Conservation (phyloP, 2,329 filamentous ascomycete species). For the Thelonectria olida region DNA sequence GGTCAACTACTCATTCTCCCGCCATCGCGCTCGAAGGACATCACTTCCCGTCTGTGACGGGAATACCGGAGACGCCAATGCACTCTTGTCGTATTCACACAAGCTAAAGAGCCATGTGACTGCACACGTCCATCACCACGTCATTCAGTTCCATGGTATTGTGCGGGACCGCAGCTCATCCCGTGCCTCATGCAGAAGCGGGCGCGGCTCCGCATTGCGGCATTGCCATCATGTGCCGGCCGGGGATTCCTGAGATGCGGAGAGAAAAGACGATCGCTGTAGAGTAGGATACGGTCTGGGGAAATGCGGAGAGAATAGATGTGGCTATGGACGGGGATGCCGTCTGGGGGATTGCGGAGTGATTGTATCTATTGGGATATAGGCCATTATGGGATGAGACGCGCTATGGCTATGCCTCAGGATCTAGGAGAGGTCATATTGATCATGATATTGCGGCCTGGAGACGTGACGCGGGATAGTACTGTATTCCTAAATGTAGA, state of each 20-base stretch:
- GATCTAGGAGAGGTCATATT: too few relatives aligned
- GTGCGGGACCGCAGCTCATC: slow-evolving; percentile 16
- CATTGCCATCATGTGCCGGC: not conserved
- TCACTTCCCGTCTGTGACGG: too few relatives aligned
- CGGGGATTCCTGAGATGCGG: not conserved
- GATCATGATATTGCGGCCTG: too few relatives aligned
- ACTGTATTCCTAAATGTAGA: not conserved
- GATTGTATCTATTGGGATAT: too few relatives aligned
- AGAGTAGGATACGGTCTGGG: too few relatives aligned
- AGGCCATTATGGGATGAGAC: too few relatives aligned
- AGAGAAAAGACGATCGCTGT: not conserved
- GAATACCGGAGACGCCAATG: not conserved
- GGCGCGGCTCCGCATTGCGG: slow-evolving; percentile 18
- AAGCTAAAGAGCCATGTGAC: slow-evolving; percentile 7
- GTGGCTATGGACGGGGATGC: too few relatives aligned
- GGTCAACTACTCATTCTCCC: too few relatives aligned
- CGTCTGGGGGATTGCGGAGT: too few relatives aligned
- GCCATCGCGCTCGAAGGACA: too few relatives aligned
- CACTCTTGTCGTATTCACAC: not conserved
- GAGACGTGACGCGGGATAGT: not conserved
- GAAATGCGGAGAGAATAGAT: too few relatives aligned
- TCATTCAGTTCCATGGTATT: slow-evolving; percentile 3
- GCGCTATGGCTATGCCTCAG: too few relatives aligned
- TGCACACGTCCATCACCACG: not conserved
- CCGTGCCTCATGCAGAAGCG: not conserved